Evolutionary conservation across 2,329 filamentous ascomycete genomes (phyloP).

Genomic region (Colletotrichum noveboracense): DNA sequence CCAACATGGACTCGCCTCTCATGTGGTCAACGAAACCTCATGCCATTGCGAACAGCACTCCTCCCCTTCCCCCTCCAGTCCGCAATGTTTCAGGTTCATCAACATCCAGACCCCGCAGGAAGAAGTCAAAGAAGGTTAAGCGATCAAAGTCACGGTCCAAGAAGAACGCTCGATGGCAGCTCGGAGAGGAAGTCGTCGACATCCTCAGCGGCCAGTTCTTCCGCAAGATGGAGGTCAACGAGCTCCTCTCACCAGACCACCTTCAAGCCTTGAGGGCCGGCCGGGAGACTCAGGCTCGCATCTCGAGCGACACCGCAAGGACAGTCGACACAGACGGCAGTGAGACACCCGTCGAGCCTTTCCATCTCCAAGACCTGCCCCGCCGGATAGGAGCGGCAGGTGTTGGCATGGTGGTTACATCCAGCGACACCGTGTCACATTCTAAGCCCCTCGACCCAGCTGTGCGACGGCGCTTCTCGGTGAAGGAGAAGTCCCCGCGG

Average conservation of each 20-base stretch:
- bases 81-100: constrained; percentile 36
- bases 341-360: constrained; percentile 52
- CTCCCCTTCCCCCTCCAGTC: constrained; percentile 27
- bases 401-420: constrained; percentile 31
- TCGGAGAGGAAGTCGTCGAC: constrained; percentile 63
- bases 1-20: constrained; percentile 10
- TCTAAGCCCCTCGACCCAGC: constrained; percentile 26
- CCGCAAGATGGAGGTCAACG: constrained; percentile 60
- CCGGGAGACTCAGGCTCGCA: constrained; percentile 35
- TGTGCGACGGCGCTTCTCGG: constrained; percentile 28
- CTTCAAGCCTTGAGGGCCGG: constrained; percentile 20
- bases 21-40: constrained; percentile 24
- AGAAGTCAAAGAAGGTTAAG: constrained; percentile 43
- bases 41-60: constrained; percentile 19
- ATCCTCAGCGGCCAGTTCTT: constrained; percentile 61
- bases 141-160: constrained; percentile 26
- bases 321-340: constrained; percentile 33
- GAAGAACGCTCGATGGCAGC: constrained; percentile 52
- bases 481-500: constrained; percentile 18
- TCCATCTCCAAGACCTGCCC: constrained; percentile 54
- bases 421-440: constrained; percentile 31
- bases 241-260: constrained; percentile 61
- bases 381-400: constrained; percentile 45
- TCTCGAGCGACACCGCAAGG: constrained; percentile 32
- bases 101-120: constrained; percentile 41